Evolutionary conservation across 2,329 filamentous ascomycete genomes (phyloP), one percentile per base, ranked within the genome.

Genomic region (Fusarium brachygibbosum): DNA sequence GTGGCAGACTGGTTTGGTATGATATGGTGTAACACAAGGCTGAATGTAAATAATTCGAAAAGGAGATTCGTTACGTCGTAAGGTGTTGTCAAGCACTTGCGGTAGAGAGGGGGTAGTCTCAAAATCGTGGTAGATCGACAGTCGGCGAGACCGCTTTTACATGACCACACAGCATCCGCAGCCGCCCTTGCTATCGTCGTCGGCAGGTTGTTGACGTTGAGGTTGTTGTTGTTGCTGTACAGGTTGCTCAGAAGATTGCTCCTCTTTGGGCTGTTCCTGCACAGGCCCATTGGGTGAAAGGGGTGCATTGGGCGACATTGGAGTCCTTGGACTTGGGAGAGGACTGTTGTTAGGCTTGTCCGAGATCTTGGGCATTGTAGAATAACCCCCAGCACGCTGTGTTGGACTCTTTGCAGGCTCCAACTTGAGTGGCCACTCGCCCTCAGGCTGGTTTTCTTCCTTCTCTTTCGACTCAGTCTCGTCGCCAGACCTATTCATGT

Each of bases 361-460:
- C 7, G 77, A 76, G 41, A 89, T 89, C 77, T 82, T 88, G 40
- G 87, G 87, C 83, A 90, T 90, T 17, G 87, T 89, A 38, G 88
- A 89, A 75, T 90, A 90, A 5, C 86, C 82, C 56, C 81, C 84
- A 52, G 77, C 77, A 19, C 79, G 77, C 25, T 81, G 76, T 6
- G 80, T 81, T 17, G 85, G 84, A 66, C 83, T 86, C 76, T 84
- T 86, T 35, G 72, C 74, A 5, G 72, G 78, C 29, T 83, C 82
- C 2, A 80, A 74, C 60, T 82, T 86, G 25, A 91, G 78, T 2
- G 89, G 89, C 89, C 89, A 91, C 64, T 90, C 87, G n/a, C 81
- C 72, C 29, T 63, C 54, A 68, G 72, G 23, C 28, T 32, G 46
- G n/a, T 49, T 42, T 29, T 44, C 16, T 12, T 70, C 63, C 37